Percentiles rank a stretch among this genome's conserved stretches.
Evolutionary conservation across 1,284 basidiomycete genomes (phyloP).

Genomic region (Xerocomus nothofagi): DNA sequence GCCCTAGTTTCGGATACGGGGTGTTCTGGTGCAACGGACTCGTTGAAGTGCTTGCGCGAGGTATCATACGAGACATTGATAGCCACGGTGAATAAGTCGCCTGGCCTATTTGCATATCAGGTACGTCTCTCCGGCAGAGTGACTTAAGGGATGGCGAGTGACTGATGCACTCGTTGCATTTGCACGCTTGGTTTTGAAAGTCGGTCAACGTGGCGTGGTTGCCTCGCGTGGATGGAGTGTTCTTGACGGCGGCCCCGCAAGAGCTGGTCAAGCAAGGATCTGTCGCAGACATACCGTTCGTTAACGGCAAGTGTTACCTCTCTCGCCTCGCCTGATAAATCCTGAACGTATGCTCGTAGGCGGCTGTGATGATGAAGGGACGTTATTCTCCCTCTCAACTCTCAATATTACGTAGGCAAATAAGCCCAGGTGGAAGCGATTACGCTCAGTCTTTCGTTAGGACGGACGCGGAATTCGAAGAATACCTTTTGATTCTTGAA

Average conservation of each 20-base stretch:
- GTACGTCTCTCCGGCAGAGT: conserved; percentile 25
- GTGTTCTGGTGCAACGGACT: conserved; percentile 24
- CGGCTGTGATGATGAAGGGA: conserved; percentile 55
- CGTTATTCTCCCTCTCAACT: conserved; percentile 45
- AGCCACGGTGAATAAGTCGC: conserved; percentile 14
- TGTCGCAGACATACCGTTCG: conserved; percentile 47
- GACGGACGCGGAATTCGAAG: not conserved
- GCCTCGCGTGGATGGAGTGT: conserved; percentile 52
- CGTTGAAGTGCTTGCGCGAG: conserved; percentile 34
- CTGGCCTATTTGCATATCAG: conserved; percentile 45
- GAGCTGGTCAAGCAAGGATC: conserved; percentile 40
- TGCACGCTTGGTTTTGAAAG: too few relatives aligned
- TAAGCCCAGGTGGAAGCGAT: not conserved
- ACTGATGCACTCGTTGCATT: not conserved
- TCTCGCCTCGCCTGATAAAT: conserved; percentile 33
- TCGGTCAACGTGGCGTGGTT: conserved; percentile 45
- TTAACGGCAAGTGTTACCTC: conserved; percentile 38
- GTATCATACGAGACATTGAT: conserved; percentile 27
- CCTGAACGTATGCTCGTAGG: conserved; percentile 39
- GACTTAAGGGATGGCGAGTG: too few relatives aligned
- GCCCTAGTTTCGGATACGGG: conserved; percentile 22
- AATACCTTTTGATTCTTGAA: not conserved
- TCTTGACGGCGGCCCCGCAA: conserved; percentile 46
- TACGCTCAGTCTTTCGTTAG: not conserved
- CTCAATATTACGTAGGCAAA: conserved; percentile 37